Evolutionary conservation across 2,329 filamentous ascomycete genomes (phyloP), one percentile per base, ranked within the genome.

Genomic region (Diaporthe citriasiana): DNA sequence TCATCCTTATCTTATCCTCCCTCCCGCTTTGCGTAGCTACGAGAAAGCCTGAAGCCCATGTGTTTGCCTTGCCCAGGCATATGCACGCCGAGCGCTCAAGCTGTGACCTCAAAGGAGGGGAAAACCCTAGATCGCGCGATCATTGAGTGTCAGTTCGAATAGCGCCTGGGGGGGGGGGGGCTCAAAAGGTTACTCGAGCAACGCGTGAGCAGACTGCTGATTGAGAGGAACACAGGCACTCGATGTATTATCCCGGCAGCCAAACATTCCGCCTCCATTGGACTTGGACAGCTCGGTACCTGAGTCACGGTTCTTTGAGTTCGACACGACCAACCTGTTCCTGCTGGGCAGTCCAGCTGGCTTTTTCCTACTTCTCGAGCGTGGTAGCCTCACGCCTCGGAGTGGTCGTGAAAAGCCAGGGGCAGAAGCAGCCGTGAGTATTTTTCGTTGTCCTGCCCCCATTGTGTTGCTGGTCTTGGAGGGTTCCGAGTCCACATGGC

Each of bases 291-390:
- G 77, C 1, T 80, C 82, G 9, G 80, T 85, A 47, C 81, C 85
- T 0, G 84, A 87, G 59, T 89, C 82, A 75, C 87, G 89, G 6
- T 88, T 92, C 75, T 97, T 99, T 79, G 94, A 98, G 77, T 99
- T 99, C 80, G 92, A 98, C 81, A 98, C 95, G 0, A 94, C 90
- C 68, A 96, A 96, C 76, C 86, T 98, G 0, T 98, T 98, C 83
- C 89, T 97, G 45, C 93, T 93, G 68, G 97, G 97, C 69, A 98
- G 95, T 75, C 97, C 97, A 0, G 94, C 93, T 0, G 96, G 94
- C 0, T 97, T 99, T 85, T 99, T 99, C 82, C 85, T 99, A 1
- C 87, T 98, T 2, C 90, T 99, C 3, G 95, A 98, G 78, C 92
- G 89, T 77, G 89, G 88, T 13, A 84, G 83, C 3, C 88, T 99